Base-by-base conservation (phyloP, 75 land plant species). In the Cunninghamia lanceolata region DNA sequence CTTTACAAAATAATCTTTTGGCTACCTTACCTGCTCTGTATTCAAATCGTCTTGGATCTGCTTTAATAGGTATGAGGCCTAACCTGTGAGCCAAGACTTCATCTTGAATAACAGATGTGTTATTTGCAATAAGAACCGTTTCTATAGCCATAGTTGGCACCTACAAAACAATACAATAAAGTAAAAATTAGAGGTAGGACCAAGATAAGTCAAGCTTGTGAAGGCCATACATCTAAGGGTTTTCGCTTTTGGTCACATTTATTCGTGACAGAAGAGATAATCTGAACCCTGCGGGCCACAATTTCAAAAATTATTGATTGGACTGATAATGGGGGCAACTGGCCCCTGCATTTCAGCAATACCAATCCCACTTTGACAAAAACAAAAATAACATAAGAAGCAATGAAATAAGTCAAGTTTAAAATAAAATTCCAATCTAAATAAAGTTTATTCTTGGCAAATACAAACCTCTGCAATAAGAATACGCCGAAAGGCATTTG, bases 141-240 rank as follows among this genome's bases (percentile, higher is more conserved):
- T 98, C 99, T 88, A 96, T 94, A 34, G 99, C 99, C 99, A 98
- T 96, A 35, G 97, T 98, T 2, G 99, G 99, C 84, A 96, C 91
- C 99, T 98, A 82, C 82, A 89, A 34, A 53, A 25, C 70, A 56
- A 85, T 45, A 28, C 13, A 80, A 28, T 45, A 10, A 80, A 28
- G 50, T 80, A 9, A 80, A 13, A 45, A n/a, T 39, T 80, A 11
- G 25, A 73, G 68, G 68, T 34, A 73, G 38, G 75, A 73, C 34
- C n/a, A 68, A 8, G 10, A 30, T 28, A n/a, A 30, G 8, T 68
- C 73, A 68, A 68, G 34, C 73, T n/a, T 68, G 11, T 9, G 10
- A 68, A 68, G 11, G 10, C 34, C 9, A 68, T 75, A 16, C 7
- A 19, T 75, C 1, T 36, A 16, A 54, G 39, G 40, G 21, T 16